Percentiles rank a stretch among this genome's conserved stretches.
These are phyloP conservation scores for Blastobotrys buckinghamii DNA, from an alignment of 1,139 yeast genomes.

Conservation along the genomic window DNA sequence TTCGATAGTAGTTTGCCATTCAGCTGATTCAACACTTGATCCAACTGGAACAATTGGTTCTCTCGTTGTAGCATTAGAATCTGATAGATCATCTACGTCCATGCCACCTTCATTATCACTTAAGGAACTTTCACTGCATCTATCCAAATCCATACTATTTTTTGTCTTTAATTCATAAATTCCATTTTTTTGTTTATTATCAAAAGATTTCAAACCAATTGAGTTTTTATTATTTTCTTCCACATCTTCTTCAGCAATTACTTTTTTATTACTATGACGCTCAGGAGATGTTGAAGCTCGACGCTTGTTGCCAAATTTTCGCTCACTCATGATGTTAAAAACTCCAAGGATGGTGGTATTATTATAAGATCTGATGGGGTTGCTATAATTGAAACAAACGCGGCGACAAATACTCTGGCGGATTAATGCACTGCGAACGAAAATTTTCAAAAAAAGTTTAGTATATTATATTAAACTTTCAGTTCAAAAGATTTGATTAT, in stretches of 20 bases:
- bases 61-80: too few species aligned
- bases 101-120: slow-evolving; percentile 1
- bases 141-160: slow-evolving; percentile 14
- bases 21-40: slow-evolving; percentile 23
- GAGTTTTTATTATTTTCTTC: neutral
- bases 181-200: slow-evolving; percentile 1
- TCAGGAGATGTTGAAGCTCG: slow-evolving; percentile 17
- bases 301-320: slow-evolving; percentile 10
- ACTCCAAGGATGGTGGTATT: neutral
- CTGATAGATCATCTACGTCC: neutral
- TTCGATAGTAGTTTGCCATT: slow-evolving; percentile 81
- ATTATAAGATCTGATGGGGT: neutral
- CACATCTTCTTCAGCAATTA: neutral
- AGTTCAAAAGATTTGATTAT: neutral
- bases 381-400: slow-evolving; percentile 2
- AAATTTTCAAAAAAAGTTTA: slow-evolving; percentile 1
- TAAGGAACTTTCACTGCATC: slow-evolving; percentile 1
- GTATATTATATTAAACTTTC: neutral
- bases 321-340: slow-evolving; percentile 9
- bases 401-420: slow-evolving; percentile 10
- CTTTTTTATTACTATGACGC: slow-evolving; percentile 1
- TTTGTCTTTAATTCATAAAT: slow-evolving; percentile 1
- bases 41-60: slow-evolving; percentile 3
- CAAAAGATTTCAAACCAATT: neutral
- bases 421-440: neutral